phyloP scores from a whole-genome alignment of 2,329 filamentous ascomycete species.

The Aspergillus sp. region DNA sequence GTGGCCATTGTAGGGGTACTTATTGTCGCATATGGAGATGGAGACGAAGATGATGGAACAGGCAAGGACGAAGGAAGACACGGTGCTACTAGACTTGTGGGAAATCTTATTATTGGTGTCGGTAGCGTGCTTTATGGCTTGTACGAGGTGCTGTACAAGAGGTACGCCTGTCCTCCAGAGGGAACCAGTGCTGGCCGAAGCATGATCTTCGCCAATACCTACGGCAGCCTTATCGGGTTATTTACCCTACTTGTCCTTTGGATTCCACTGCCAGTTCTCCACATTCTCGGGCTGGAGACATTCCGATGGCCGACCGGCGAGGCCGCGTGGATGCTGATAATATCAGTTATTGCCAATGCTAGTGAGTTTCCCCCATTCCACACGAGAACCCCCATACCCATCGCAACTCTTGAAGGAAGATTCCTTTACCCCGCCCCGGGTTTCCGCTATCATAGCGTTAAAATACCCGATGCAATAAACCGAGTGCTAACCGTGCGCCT shows the following conservation, averaged over 20 bases:
- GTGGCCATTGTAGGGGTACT: conserved; percentile 88
- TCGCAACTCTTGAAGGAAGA: background rate
- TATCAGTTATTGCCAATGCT: conserved; percentile 84
- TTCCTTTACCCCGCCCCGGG: background rate
- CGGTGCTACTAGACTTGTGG: conserved; percentile 69
- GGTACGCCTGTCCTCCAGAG: conserved; percentile 86
- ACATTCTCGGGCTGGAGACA: conserved; percentile 72
- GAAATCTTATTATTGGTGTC: conserved; percentile 87
- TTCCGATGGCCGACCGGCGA: conserved; percentile 80
- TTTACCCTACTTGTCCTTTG: conserved; percentile 88
- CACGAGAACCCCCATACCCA: background rate
- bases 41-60: conserved; percentile 50
- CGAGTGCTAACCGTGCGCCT: conserved; percentile 1
- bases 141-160: conserved; percentile 97
- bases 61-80: conserved; percentile 40
- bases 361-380: conserved; percentile 46
- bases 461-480: background rate
- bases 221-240: conserved; percentile 79
- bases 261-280: conserved; percentile 84
- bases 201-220: conserved; percentile 92
- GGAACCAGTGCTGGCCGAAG: conserved; percentile 81
- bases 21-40: conserved; percentile 92
- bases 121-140: conserved; percentile 93
- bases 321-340: conserved; percentile 74
- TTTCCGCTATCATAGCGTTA: background rate